Evolutionary conservation across 805 yeast genomes (phyloP).

Genomic region (Kluyveromyces dobzhanskii): DNA sequence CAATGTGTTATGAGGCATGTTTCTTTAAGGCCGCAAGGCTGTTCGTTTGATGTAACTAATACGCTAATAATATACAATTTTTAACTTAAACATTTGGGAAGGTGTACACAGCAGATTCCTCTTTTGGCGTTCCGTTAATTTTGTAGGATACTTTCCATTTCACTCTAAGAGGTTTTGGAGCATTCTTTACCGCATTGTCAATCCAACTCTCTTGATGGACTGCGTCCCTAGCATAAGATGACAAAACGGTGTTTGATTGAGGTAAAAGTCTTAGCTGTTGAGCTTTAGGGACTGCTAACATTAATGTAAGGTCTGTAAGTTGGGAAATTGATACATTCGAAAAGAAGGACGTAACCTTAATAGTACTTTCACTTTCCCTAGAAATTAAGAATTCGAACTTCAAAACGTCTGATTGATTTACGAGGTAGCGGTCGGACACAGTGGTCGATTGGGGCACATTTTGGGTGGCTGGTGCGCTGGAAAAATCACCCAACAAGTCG

Average conservation of each 20-base stretch:
- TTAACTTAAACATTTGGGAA: slow-evolving; percentile 24
- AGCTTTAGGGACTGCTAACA: slow-evolving; percentile 64
- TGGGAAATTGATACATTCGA: slow-evolving; percentile 41
- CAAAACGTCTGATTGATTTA: slow-evolving; percentile 39
- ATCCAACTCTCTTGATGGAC: slow-evolving; percentile 41
- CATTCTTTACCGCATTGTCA: slow-evolving; percentile 29
- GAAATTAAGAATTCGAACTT: slow-evolving; percentile 40
- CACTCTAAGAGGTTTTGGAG: slow-evolving; percentile 43
- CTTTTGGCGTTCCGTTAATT: slow-evolving; percentile 38
- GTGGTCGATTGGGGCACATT: slow-evolving; percentile 12
- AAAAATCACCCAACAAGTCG: slow-evolving; percentile 13
- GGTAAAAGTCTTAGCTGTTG: slow-evolving; percentile 52
- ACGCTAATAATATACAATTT: background rate
- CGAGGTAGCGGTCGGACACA: slow-evolving; percentile 15
- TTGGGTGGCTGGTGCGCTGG: background rate
- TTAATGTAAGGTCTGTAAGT: slow-evolving; percentile 45
- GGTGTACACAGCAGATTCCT: slow-evolving; percentile 50
- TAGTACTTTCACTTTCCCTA: slow-evolving; percentile 30
- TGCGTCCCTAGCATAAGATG: slow-evolving; percentile 39
- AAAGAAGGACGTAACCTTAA: slow-evolving; percentile 41
- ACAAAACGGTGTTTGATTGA: slow-evolving; percentile 48
- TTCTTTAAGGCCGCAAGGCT: no score
- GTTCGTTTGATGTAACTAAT: background rate
- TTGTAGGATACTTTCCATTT: slow-evolving; percentile 66
- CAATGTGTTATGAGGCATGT: no score